A percentile compares a stretch with the other conserved stretches of the same genome.
Evolutionary conservation across 495 filamentous ascomycete genomes (phyloP).

Genomic region (Xylaria bambusicola): DNA sequence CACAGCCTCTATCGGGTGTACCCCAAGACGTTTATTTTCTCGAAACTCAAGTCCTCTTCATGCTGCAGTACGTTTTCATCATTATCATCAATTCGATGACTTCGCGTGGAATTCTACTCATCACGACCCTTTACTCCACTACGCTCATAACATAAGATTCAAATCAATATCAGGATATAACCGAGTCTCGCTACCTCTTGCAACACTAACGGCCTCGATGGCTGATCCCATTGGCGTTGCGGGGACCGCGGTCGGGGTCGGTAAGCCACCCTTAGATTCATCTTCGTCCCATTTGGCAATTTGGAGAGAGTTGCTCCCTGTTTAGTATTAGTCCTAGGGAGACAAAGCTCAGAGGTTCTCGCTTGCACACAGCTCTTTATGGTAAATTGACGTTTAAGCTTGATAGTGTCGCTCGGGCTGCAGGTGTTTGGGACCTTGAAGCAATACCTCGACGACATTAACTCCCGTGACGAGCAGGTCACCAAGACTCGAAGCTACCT

Average conservation of each 20-base stretch:
- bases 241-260: not conserved
- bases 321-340: too few relatives aligned
- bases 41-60: too few relatives aligned
- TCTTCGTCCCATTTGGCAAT: too few relatives aligned
- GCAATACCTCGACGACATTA: not conserved
- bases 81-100: not conserved
- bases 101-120: not conserved
- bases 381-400: too few relatives aligned
- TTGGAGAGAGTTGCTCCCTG: too few relatives aligned
- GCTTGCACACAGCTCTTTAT: too few relatives aligned
- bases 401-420: conserved; percentile 1
- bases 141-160: too few relatives aligned
- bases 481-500: not conserved
- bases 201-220: not conserved
- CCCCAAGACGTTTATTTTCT: not conserved
- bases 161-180: not conserved
- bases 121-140: not conserved
- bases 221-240: not conserved
- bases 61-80: not conserved
- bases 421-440: not conserved
- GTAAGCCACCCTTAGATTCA: too few relatives aligned
- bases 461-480: not conserved
- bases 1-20: not conserved
- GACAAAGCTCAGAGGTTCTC: too few relatives aligned
- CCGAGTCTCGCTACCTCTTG: too few relatives aligned